Evolutionary conservation across 2,329 filamentous ascomycete genomes (phyloP), one percentile per base, ranked within the genome.

Genomic region (Ophiostoma fasciatum): DNA sequence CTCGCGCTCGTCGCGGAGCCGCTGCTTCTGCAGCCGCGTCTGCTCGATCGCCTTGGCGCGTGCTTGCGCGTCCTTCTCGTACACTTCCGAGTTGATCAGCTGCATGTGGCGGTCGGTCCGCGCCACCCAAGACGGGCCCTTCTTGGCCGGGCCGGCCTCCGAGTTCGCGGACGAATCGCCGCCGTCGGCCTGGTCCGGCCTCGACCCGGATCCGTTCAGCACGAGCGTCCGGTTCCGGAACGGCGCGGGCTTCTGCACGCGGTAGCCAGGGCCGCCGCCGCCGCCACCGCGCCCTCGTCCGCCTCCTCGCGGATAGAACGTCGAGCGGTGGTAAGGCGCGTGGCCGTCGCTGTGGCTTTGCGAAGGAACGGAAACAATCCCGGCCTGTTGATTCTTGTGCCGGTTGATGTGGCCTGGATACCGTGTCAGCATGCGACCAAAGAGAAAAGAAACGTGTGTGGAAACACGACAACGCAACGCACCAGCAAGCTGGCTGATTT

Each of bases 1-100:
- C 53, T 83, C 78, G 30, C 58, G 62, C 32, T 62, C 61, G 37
- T 76, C 64, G 36, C 60, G 65, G 33, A 64, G 57, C 15, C 61
- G 60, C 31, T 72, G 57, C 45, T 71, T 74, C 37, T 70, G 65
- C 42, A 66, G 63, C 12, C 71, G 64, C 2, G 74, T 81, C 48
- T 81, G 71, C 45, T 83, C 78, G 29, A 87, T 80, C 10, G 78
- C 79, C 49, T 74, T 78, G 9, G 71, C 62, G 30, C 81, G 71
- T 21, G 70, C 69, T 50, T 82, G 71, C 10, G 68, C 65, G 41
- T 83, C 76, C 52, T 82, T 78, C 44, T 85, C 76, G 52, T 79
- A 90, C 1, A 88, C 71, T 13, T 73, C 71, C 15, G 78, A 72
- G 51, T 88, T 92, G 56, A 92, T 90, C 28, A 92, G 62, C 54